Base-by-base conservation (phyloP, 257 asterid species). In the Verbascum thapsus region DNA sequence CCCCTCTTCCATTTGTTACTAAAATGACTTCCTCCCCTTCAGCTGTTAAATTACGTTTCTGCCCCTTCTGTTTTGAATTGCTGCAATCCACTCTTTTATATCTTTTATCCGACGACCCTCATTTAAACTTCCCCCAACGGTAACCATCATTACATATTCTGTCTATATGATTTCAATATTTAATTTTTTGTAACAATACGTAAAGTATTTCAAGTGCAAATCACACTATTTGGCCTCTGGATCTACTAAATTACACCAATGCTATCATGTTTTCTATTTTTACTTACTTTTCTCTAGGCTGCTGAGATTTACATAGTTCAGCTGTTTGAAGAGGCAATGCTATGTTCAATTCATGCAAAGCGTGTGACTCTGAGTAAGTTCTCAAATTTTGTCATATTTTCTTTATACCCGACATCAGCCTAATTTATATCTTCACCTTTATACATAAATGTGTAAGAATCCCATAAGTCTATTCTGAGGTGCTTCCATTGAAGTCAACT, bases 281-380 rank as follows among this genome's bases (percentile, higher is more conserved):
- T 20, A 19, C 50, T 62, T 70, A 67, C 58, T 65, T 42, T 58
- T 62, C 60, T 73, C 60, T 73, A 90, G 98, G 96, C 95, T 55
- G 82, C 96, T 22, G 98, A 90, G 80, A 89, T 83, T 43, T 89
- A 75, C 69, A 34, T 81, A 22, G 90, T 92, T 55, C 72, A 64
- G 66, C 56, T 92, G 83, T 90, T 92, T 78, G 91, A 80, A 69
- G 97, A 90, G 79, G 83, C 95, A 61, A 78, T 83, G 83, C 82
- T 90, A 6, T 92, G 99, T 69, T 87, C 99, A 7, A 69, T 92
- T 60, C 99, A 92, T 75, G 99, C 97, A 35, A 92, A 81, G 88
- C 97, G 97, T 10, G 96, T 92, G 8, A 92, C 99, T 10, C 68
- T 92, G 44, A 90, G 98, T 91, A 82, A 84, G 98, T 80, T 74